These are phyloP conservation scores for Termitomyces sp. DNA, from an alignment of 768 basidiomycete species.

Conservation along the genomic window DNA sequence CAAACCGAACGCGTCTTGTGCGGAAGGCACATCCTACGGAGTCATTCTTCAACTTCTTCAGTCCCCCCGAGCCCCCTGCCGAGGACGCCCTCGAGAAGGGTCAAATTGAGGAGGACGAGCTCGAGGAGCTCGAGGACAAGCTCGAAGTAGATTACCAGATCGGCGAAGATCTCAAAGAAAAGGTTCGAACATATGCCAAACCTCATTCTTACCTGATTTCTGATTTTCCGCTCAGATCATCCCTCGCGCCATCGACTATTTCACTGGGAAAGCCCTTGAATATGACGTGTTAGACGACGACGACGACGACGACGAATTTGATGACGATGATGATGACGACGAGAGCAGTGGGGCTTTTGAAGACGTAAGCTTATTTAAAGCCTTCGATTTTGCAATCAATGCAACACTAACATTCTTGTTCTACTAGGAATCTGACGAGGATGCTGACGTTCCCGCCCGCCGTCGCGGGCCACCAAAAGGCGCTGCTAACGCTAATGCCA, in stretches of 20 bases:
- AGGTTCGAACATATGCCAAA: slow-evolving; percentile 40
- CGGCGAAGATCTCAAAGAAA: slow-evolving; percentile 97
- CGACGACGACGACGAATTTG: slow-evolving; percentile 38
- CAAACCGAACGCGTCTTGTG: slow-evolving; percentile 76
- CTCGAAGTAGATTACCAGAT: slow-evolving; percentile 97
- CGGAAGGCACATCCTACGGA: slow-evolving; percentile 87
- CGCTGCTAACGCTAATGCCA: slow-evolving; percentile 41
- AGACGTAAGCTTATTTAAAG: slow-evolving; percentile 31
- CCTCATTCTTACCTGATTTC: neutral
- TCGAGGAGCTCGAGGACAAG: slow-evolving; percentile 88
- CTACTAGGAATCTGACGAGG: slow-evolving; percentile 62
- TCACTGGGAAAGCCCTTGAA: slow-evolving; percentile 93
- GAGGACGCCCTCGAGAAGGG: slow-evolving; percentile 62
- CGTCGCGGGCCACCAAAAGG: slow-evolving; percentile 57
- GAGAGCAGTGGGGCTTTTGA: slow-evolving; percentile 33
- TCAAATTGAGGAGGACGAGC: slow-evolving; percentile 77
- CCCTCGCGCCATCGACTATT: slow-evolving; percentile 93
- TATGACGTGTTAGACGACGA: slow-evolving; percentile 68
- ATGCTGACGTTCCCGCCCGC: slow-evolving; percentile 55
- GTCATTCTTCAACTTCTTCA: slow-evolving; percentile 99
- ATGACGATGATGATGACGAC: slow-evolving; percentile 55
- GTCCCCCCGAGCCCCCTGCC: slow-evolving; percentile 67
- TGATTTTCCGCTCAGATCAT: slow-evolving; percentile 55
- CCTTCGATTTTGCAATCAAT: neutral
- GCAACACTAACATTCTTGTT: slow-evolving; percentile 6